Evolutionary conservation across 2,329 filamentous ascomycete species (phyloP), one percentile per base, ranked within the genome.

Genomic region (Nothopassalora personata): DNA sequence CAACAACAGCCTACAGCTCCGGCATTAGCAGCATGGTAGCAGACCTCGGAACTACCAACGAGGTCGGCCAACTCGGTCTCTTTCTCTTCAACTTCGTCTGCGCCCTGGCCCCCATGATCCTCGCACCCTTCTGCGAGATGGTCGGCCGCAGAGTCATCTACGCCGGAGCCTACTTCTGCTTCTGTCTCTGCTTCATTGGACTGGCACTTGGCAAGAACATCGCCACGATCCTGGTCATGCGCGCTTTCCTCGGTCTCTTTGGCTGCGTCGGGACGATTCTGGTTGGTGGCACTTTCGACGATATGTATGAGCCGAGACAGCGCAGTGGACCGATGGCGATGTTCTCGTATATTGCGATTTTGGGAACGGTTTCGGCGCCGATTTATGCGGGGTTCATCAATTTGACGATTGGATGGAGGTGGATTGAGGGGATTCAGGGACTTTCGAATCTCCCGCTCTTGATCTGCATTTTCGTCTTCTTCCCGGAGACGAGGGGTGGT

Each of bases 301-400:
- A 80, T 64, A 79, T 80, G 76, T 80, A 78, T 65, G 71, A 72
- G 13, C 77, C 76, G 0, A 73, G 77, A 46, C 70, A 78, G 58
- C 76, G 77, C 49, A 76, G 77, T 46, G 72, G 74, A 28, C 76
- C 78, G 33, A 79, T 80, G 77, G 77, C 78, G 10, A 73, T 74
- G 56, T 80, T 80, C 72, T 74, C 76, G 13, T 80, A 75, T 70
- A 72, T 81, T 46, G 78, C 79, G 61, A 80, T 80, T 57, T 74
- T 80, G 58, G 80, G 80, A 48, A 82, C 80, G 9, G 79, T 82
- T 28, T 77, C 74, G 5, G 80, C 80, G 3, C 80, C 80, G 30
- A 81, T 82, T 64, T 81, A 82, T 66, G 78, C 79, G 50, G 79
- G 80, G 47, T 81, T 81, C 72, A 81, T 82, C 66, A 79, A 81